Base-by-base conservation (phyloP, 1,139 yeast genomes). In the Lodderomyces parapsilosis region DNA sequence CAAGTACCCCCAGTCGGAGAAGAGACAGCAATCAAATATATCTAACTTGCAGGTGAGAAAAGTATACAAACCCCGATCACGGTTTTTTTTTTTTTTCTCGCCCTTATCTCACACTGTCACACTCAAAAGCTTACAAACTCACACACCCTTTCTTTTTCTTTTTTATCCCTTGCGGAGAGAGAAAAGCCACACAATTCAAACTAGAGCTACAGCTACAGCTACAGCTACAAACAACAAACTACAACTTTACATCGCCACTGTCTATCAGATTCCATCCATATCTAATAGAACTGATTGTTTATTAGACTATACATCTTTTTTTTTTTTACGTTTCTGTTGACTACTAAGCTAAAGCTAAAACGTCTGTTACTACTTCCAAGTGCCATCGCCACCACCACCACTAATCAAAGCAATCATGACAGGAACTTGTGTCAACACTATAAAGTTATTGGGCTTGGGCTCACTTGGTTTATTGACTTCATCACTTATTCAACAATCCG, bases 381-480 rank as follows among this genome's bases (percentile, higher is more conserved):
- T 4, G 10, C n/a, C 10, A 24, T 9, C 11, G 4, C 6, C n/a
- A 24, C 11, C 4, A 9, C 27, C 23, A 20, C 23, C 8, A 33
- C 4, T n/a, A n/a, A n/a, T n/a, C n/a, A 20, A 19, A 19, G 27
- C 27, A 33, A 41, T 20, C 37, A 73, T 65, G 63, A 63, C 69
- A 41, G 76, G 77, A n/a, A 60, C 71, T 44, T 78, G 83, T 63
- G 59, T 77, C 48, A 71, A 77, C 39, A 62, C 74, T 39, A 68
- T 76, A 47, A 79, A 79, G 53, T 53, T 76, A 36, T 58, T 77
- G 41, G 84, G 83, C 22, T 73, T 71, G 25, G 66, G 78, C 10
- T 76, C 82, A 20, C 60, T 78, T 47, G 84, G 83, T 13, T 60
- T 78, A 49, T 63, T 77, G 49, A 62, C 79, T 13, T 63, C 70